Percentiles rank a stretch among this genome's conserved stretches.
phyloP scores from a whole-genome alignment of 768 basidiomycete genomes.

The Mycena floridula region DNA sequence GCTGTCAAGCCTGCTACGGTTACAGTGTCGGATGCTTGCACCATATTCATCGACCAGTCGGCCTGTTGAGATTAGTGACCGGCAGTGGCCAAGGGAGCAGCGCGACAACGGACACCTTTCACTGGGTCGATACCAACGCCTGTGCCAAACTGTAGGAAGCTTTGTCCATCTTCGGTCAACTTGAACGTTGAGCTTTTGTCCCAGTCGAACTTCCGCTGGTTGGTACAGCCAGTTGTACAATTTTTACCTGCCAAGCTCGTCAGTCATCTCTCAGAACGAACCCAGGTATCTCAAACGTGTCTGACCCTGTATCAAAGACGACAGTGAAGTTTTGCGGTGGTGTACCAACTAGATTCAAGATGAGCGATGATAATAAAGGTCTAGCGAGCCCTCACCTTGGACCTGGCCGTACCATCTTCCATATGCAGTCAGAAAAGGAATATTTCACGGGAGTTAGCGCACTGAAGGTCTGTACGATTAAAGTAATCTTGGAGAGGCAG shows the following conservation, averaged over 20 bases:
- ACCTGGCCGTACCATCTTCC: constrained; percentile 11
- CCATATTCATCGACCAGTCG: constrained; percentile 20
- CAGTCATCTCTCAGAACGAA: too few relatives aligned
- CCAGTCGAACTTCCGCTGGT: constrained; percentile 8
- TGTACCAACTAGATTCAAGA: constrained; percentile 10
- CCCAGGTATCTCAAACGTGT: neutral
- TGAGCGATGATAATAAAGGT: neutral
- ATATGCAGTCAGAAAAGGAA: neutral
- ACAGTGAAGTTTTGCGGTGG: constrained; percentile 14
- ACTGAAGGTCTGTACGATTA: constrained; percentile 16
- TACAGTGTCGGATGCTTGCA: constrained; percentile 22
- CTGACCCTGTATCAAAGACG: neutral
- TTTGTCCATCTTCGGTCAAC: neutral
- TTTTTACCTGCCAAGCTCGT: constrained; percentile 4
- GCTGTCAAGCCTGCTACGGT: constrained; percentile 20
- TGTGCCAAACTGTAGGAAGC: constrained; percentile 6
- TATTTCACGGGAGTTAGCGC: neutral
- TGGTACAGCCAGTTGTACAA: constrained; percentile 5
- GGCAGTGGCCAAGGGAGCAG: neutral
- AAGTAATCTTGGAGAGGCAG: constrained; percentile 14
- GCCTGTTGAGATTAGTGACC: neutral
- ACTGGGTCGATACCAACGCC: constrained; percentile 23
- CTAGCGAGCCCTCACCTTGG: neutral
- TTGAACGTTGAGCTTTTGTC: constrained; percentile 7
- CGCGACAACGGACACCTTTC: neutral